These are phyloP conservation scores for Solanum aculeatissimum DNA, from an alignment of 305 asterid species.

Conservation along the genomic window DNA sequence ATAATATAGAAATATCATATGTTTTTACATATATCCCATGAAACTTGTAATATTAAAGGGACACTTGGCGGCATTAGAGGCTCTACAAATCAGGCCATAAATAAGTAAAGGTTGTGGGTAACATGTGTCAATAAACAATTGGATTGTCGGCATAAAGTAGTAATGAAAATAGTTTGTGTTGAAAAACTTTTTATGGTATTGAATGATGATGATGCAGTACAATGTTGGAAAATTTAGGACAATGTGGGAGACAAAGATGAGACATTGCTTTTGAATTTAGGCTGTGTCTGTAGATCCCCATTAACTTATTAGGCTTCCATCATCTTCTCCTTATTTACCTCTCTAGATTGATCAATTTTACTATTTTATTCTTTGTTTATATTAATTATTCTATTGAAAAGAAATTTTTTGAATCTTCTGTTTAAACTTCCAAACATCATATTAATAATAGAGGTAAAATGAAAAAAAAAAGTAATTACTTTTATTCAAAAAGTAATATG, in stretches of 20 bases:
- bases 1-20: neutral
- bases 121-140: conserved; percentile 20
- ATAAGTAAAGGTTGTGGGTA: neutral
- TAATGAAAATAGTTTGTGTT: neutral
- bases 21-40: neutral
- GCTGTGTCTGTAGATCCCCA: conserved; percentile 22
- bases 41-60: neutral
- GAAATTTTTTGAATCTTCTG: no score
- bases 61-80: neutral
- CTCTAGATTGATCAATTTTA: no score
- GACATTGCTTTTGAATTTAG: conserved; percentile 39
- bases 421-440: no score
- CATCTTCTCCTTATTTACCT: neutral
- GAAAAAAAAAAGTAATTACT: no score
- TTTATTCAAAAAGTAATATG: no score
- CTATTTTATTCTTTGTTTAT: no score
- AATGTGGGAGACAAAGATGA: conserved; percentile 52
- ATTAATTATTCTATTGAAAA: no score
- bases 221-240: neutral
- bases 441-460: no score
- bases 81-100: neutral
- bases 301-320: neutral
- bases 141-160: conserved; percentile 29
- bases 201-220: neutral
- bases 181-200: neutral